Evolutionary conservation across 1,139 yeast species (phyloP).

Genomic region (Yamadazyma buinensis): DNA sequence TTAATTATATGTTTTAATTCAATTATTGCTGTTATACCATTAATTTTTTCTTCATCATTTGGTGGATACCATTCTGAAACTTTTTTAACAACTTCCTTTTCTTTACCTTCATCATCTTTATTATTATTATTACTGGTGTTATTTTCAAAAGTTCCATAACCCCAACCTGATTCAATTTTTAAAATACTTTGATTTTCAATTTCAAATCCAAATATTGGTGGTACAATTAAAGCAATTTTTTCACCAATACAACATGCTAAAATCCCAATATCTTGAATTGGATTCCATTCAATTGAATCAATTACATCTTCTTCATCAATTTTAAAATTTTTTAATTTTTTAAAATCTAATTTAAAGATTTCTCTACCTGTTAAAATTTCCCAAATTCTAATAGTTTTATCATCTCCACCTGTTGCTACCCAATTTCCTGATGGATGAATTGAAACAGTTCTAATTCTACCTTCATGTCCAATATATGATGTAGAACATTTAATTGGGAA

Average conservation of each 20-base stretch:
- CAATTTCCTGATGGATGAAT: conserved; percentile 90
- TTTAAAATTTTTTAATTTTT: conserved; percentile 42
- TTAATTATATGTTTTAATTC: conserved; percentile 73
- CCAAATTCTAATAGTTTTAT: conserved; percentile 94
- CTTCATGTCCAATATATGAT: conserved; percentile 76
- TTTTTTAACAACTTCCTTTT: conserved; percentile 46
- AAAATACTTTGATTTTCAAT: conserved; percentile 78
- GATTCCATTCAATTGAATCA: conserved; percentile 92
- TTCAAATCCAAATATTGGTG: conserved; percentile 88
- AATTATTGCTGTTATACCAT: conserved; percentile 70
- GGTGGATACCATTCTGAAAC: conserved; percentile 88
- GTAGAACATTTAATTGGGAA: conserved; percentile 94
- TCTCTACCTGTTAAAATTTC: conserved; percentile 94
- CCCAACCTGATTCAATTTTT: conserved; percentile 88
- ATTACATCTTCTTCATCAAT: conserved; percentile 47
- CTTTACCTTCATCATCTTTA: conserved; percentile 32
- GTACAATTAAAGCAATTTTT: conserved; percentile 70
- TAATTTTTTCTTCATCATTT: conserved; percentile 51
- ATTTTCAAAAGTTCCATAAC: conserved; percentile 73
- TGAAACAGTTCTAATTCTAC: conserved; percentile 75
- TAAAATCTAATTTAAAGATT: conserved; percentile 52
- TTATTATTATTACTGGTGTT: conserved; percentile 37
- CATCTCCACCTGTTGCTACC: conserved; percentile 98
- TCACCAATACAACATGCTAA: conserved; percentile 87
- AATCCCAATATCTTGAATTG: conserved; percentile 66